Conservation (phyloP, 192 early-diverging fungal species). For the Gamsiella multidivaricata region DNA sequence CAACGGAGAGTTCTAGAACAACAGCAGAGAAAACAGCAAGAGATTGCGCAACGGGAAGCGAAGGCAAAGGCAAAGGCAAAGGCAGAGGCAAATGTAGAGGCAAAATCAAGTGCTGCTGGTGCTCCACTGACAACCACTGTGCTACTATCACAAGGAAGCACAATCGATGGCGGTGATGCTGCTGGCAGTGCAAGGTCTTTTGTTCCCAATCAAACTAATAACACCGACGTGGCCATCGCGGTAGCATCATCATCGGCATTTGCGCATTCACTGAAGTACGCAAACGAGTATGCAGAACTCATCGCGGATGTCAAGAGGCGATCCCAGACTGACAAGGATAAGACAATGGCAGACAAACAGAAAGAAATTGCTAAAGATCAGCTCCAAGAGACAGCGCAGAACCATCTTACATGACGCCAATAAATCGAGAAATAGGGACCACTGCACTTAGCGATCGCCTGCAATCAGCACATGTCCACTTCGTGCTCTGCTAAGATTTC, state of each 20-base stretch:
- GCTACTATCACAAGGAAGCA: slow-evolving; percentile 23
- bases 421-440: too few relatives aligned
- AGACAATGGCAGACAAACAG: not conserved
- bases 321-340: slow-evolving; percentile 26
- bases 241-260: slow-evolving; percentile 17
- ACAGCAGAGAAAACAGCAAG: slow-evolving; percentile 15
- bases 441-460: too few relatives aligned
- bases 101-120: not conserved
- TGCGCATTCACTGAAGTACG: slow-evolving; percentile 36
- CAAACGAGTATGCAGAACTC: slow-evolving; percentile 30
- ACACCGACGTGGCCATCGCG: slow-evolving; percentile 10
- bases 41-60: slow-evolving; percentile 18
- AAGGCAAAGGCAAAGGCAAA: not conserved
- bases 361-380: not conserved
- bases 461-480: too few relatives aligned
- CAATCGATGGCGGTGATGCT: not conserved
- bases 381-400: too few relatives aligned
- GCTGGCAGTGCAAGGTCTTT: slow-evolving; percentile 1
- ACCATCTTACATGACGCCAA: too few relatives aligned
- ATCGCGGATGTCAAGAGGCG: slow-evolving; percentile 34
- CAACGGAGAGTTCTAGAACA: slow-evolving; percentile 19
- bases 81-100: not conserved
- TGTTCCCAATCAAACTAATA: slow-evolving; percentile 34
- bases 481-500: too few relatives aligned
- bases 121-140: not conserved